Evolutionary conservation across 176 grass and related monocot species (phyloP).

Genomic region (Cenchrus purpureus): DNA sequence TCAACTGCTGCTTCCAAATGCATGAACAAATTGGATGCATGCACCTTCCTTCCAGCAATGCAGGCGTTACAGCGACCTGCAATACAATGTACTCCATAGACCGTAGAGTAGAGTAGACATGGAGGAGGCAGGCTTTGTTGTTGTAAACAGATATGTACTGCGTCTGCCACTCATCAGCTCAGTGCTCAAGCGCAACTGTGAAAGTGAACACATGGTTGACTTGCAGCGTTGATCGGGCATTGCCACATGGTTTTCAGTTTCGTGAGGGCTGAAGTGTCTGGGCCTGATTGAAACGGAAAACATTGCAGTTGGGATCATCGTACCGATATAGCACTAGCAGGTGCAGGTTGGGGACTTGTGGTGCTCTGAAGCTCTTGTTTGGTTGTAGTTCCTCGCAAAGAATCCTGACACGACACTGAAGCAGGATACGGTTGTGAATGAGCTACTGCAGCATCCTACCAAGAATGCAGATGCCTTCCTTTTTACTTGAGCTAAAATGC

Average conservation of each 20-base stretch:
- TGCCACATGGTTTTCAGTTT: neutral
- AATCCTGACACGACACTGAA: neutral
- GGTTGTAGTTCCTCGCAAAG: neutral
- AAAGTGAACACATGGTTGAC: conserved; percentile 1
- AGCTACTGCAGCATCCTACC: too few relatives aligned
- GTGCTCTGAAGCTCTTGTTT: too few relatives aligned
- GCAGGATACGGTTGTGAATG: too few relatives aligned
- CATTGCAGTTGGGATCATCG: neutral
- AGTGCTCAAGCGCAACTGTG: neutral
- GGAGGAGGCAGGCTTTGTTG: neutral
- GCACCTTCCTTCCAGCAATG: neutral
- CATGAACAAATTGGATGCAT: neutral
- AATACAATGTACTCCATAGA: neutral
- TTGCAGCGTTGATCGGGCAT: neutral
- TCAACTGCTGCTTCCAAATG: neutral
- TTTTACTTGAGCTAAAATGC: neutral
- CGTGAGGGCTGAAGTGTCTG: too few relatives aligned
- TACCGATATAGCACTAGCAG: neutral
- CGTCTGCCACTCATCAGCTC: neutral
- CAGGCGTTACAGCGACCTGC: conserved; percentile 18
- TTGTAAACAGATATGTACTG: neutral
- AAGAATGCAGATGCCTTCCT: neutral
- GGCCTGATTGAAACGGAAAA: neutral
- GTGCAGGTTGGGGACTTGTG: neutral
- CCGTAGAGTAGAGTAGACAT: too few relatives aligned